Percentiles rank a stretch among this genome's conserved stretches.
These are phyloP conservation scores for Pulveroboletus sp. DNA, from an alignment of 1,284 basidiomycete genomes.

Conservation along the genomic window DNA sequence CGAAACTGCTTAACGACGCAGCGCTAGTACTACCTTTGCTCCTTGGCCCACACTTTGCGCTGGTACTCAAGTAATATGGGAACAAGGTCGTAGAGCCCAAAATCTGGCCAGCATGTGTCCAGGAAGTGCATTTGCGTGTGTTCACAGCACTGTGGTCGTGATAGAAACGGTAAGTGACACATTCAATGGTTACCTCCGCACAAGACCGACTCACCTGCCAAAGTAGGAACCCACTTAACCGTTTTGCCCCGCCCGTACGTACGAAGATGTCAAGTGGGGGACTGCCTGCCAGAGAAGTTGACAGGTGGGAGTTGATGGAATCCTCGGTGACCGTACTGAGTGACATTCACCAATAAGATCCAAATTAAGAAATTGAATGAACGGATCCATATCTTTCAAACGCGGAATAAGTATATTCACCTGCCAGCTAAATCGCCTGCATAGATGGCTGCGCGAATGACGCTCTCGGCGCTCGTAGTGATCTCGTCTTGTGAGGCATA, in stretches of 20 bases:
- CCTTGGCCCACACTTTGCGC: constrained; percentile 63
- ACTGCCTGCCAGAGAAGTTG: constrained; percentile 66
- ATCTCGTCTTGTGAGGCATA: constrained; percentile 95
- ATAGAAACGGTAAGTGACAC: too few species aligned
- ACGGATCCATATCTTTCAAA: too few species aligned
- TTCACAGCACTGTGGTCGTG: constrained; percentile 61
- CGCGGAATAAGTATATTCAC: constrained; percentile 22
- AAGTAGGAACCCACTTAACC: constrained; percentile 90
- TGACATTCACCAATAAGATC: neutral
- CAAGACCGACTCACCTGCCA: constrained; percentile 75
- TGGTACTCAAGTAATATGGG: constrained; percentile 88
- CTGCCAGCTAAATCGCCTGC: constrained; percentile 39
- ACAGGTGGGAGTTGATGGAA: constrained; percentile 65
- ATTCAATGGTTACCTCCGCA: too few species aligned
- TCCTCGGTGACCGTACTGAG: constrained; percentile 62
- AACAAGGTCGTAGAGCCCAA: constrained; percentile 84
- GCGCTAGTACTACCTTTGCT: too few species aligned
- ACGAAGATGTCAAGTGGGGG: constrained; percentile 90
- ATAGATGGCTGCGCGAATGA: constrained; percentile 52
- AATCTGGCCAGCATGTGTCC: constrained; percentile 93
- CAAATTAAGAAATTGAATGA: neutral
- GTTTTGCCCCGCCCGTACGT: constrained; percentile 88
- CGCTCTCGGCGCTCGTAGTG: constrained; percentile 67
- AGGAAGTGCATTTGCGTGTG: constrained; percentile 91
- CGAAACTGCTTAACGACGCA: too few species aligned